Conservation (phyloP, 305 asterid species). For the Fraxinus angustifolia region DNA sequence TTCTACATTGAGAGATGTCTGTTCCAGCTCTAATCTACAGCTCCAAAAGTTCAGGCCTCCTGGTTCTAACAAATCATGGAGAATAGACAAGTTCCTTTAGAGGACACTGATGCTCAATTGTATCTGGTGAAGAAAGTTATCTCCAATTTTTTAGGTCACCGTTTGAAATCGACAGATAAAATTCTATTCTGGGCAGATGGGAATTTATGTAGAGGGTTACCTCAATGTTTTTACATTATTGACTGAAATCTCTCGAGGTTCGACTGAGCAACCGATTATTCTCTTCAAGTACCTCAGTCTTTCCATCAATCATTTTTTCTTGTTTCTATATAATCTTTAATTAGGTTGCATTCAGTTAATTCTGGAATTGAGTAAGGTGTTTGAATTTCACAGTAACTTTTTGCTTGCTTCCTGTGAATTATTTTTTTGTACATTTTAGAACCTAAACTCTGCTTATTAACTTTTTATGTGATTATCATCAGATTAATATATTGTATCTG, state of each 20-base stretch:
- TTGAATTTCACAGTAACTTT: neutral
- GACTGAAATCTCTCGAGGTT: conserved; percentile 30
- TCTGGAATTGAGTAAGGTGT: neutral
- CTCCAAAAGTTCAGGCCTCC: conserved; percentile 39
- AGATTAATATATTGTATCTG: neutral
- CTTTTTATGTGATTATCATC: neutral
- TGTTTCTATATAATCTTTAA: neutral
- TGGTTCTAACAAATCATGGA: conserved; percentile 33
- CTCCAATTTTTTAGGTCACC: conserved; percentile 24
- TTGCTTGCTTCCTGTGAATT: neutral
- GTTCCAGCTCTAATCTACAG: conserved; percentile 26
- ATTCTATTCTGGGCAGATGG: conserved; percentile 26
- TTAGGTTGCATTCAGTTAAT: neutral
- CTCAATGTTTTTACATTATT: conserved; percentile 27
- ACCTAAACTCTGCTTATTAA: neutral
- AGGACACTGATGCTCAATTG: conserved; percentile 21
- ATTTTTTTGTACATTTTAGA: neutral
- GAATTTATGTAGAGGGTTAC: conserved; percentile 20
- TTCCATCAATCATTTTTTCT: neutral
- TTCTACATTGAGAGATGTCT: conserved; percentile 26
- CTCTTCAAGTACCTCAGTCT: neutral
- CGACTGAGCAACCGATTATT: conserved; percentile 30
- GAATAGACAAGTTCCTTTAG: conserved; percentile 42
- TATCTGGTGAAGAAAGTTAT: conserved; percentile 29
- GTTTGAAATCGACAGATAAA: conserved; percentile 19